These are phyloP conservation scores for Kalmusia sp. DNA, from an alignment of 2,329 filamentous ascomycete species.

Conservation along the genomic window DNA sequence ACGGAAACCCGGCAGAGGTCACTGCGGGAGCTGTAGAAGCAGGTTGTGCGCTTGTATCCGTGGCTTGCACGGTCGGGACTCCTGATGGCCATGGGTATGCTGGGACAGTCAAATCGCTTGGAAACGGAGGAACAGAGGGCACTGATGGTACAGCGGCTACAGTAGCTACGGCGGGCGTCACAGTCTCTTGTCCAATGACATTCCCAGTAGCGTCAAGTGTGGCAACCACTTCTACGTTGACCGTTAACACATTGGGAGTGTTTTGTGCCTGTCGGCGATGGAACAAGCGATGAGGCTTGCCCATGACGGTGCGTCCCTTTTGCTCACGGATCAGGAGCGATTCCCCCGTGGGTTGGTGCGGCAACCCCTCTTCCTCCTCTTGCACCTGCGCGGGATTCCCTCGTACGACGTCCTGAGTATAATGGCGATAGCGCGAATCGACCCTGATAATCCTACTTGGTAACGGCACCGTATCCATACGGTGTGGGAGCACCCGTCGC, in stretches of 20 bases:
- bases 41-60: constrained; percentile 8
- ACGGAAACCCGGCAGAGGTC: neutral
- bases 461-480: constrained; percentile 38
- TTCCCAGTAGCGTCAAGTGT: constrained; percentile 39
- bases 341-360: constrained; percentile 15
- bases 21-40: neutral
- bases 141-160: constrained; percentile 14
- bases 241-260: constrained; percentile 28
- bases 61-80: constrained; percentile 13
- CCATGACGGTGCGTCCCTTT: constrained; percentile 34
- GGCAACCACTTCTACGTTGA: constrained; percentile 39
- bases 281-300: constrained; percentile 39
- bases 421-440: constrained; percentile 32
- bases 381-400: constrained; percentile 14
- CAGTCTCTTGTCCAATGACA: constrained; percentile 32
- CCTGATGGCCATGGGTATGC: constrained; percentile 42
- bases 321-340: constrained; percentile 28
- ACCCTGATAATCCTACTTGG: constrained; percentile 33
- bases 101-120: constrained; percentile 42
- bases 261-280: constrained; percentile 38
- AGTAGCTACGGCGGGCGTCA: constrained; percentile 17
- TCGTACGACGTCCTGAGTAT: constrained; percentile 19
- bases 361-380: constrained; percentile 23
- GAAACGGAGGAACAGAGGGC: constrained; percentile 44
- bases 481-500: constrained; percentile 18